Evolutionary conservation across 495 filamentous ascomycete species (phyloP).

Genomic region (Aspergillus carlsbadensis): DNA sequence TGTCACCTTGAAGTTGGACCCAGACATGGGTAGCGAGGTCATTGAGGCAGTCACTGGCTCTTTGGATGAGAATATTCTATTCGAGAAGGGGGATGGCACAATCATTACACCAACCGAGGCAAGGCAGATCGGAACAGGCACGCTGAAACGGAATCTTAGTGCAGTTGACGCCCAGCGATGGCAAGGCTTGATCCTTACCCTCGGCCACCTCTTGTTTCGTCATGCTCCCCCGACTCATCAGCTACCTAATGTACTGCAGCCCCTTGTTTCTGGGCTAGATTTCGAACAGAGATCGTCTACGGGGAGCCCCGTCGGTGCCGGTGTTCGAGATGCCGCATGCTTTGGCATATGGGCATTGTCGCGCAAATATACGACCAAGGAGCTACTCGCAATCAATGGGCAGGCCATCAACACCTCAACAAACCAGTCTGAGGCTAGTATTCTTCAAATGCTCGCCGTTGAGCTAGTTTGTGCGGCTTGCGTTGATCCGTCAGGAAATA

Average conservation of each 20-base stretch:
- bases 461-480: constrained; percentile 80
- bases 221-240: constrained; percentile 66
- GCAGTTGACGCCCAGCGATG: constrained; percentile 78
- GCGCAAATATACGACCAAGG: constrained; percentile 77
- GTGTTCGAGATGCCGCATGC: constrained; percentile 94
- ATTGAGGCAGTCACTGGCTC: constrained; percentile 78
- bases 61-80: constrained; percentile 76
- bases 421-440: constrained; percentile 30
- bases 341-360: constrained; percentile 95
- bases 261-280: constrained; percentile 68
- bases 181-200: constrained; percentile 87
- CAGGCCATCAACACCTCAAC: constrained; percentile 30
- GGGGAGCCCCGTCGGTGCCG: constrained; percentile 80
- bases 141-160: constrained; percentile 58
- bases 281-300: constrained; percentile 84
- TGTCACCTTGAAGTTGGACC: constrained; percentile 72
- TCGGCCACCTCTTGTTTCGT: constrained; percentile 81
- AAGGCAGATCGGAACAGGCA: constrained; percentile 26
- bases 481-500: constrained; percentile 88
- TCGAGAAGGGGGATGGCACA: constrained; percentile 44
- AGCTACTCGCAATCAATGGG: constrained; percentile 63
- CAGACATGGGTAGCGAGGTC: constrained; percentile 78
- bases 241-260: constrained; percentile 66
- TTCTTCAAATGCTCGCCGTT: constrained; percentile 74
- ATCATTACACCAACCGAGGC: constrained; percentile 39